Percentiles rank a stretch among this genome's conserved stretches.
phyloP scores from a whole-genome alignment of 192 early-diverging fungal species.

The Geranomyces michiganensis region DNA sequence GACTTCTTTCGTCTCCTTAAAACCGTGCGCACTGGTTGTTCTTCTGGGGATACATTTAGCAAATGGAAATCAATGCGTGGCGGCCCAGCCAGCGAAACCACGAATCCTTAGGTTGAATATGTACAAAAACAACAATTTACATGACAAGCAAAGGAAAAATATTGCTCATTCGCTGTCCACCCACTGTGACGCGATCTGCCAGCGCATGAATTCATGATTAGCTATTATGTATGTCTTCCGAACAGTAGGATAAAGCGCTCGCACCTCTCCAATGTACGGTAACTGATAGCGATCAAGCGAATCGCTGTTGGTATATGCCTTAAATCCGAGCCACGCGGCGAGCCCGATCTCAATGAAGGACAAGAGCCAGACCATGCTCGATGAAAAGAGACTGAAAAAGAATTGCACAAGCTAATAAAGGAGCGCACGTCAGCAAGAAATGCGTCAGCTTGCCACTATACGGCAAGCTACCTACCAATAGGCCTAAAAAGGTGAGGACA shows the following conservation, averaged over 20 bases:
- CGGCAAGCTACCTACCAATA: constrained; percentile 32
- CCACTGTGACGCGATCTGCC: constrained; percentile 60
- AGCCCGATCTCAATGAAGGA: constrained; percentile 46
- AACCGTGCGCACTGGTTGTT: no score
- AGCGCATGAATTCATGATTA: not conserved
- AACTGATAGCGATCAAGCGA: constrained; percentile 71
- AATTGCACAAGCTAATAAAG: constrained; percentile 45
- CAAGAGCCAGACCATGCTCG: constrained; percentile 49
- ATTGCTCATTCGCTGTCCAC: constrained; percentile 66
- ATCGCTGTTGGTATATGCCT: constrained; percentile 71
- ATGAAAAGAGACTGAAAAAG: constrained; percentile 51
- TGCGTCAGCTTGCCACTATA: not conserved
- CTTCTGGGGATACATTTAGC: no score
- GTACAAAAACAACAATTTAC: no score
- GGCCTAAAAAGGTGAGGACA: constrained; percentile 18
- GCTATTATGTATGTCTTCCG: not conserved
- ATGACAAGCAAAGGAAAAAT: no score
- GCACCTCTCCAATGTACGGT: constrained; percentile 65
- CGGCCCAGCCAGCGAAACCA: no score
- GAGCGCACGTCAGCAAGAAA: constrained; percentile 30
- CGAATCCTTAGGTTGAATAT: no score
- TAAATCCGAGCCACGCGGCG: constrained; percentile 53
- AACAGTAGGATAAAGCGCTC: not conserved
- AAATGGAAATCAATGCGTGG: no score
- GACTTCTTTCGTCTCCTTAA: no score